Conservation (phyloP, 805 yeast genomes). For the Nakazawaea ishiwadae region DNA sequence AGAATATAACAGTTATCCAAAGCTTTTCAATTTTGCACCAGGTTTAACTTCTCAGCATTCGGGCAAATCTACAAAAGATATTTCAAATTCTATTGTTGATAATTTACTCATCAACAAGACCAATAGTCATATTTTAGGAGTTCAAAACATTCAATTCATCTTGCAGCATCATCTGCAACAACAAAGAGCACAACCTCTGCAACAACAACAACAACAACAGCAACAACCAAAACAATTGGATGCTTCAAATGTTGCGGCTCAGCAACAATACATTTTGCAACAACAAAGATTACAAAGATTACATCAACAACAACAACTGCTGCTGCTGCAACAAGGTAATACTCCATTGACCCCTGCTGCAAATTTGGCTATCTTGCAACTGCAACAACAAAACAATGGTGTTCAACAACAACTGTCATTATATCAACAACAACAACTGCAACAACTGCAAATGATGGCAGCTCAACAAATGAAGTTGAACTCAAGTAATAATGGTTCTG, state of each 20-base stretch:
- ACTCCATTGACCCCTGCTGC: constrained; percentile 15
- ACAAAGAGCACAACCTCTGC: constrained; percentile 18
- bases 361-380: constrained; percentile 22
- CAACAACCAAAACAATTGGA: constrained; percentile 32
- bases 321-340: constrained; percentile 13
- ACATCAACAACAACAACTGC: constrained; percentile 13
- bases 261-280: constrained; percentile 22
- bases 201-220: constrained; percentile 23
- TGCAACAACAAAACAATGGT: constrained; percentile 18
- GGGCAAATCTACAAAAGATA: neutral
- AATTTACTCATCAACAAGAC: constrained; percentile 7
- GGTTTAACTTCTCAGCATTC: neutral
- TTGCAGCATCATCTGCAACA: constrained; percentile 26
- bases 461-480: constrained; percentile 12
- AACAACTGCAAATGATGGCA: constrained; percentile 23
- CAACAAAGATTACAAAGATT: constrained; percentile 20
- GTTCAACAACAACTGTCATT: constrained; percentile 28
- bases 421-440: constrained; percentile 26
- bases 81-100: constrained; percentile 8
- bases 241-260: constrained; percentile 19
- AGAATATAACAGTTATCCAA: constrained; percentile 2
- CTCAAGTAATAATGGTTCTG: constrained; percentile 35
- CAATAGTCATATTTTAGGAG: constrained; percentile 8
- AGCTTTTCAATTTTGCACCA: constrained; percentile 4
- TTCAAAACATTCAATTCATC: constrained; percentile 11